Percentiles rank a stretch among this genome's conserved stretches.
Conservation (phyloP, 345 rosid genomes). For the Brassica cretica region DNA sequence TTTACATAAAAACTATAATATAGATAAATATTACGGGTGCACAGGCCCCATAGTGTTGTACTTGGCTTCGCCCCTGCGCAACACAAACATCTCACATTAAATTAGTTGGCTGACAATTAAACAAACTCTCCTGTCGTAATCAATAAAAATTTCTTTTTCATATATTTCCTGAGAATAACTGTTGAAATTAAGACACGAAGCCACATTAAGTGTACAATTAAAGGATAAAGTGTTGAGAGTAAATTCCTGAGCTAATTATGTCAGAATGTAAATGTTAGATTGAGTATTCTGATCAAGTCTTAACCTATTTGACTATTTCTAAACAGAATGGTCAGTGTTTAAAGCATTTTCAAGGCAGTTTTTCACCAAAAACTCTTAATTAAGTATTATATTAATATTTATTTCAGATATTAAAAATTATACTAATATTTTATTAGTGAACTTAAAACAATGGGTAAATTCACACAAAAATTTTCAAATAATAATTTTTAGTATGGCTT, state of each 20-base stretch:
- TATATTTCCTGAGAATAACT: conserved; percentile 16
- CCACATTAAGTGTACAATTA: not conserved
- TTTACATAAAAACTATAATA: too few species aligned
- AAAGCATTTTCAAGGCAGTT: not conserved
- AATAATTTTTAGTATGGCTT: not conserved
- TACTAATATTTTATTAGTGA: not conserved
- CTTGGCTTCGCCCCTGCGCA: not conserved
- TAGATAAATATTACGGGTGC: too few species aligned
- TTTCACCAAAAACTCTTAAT: not conserved
- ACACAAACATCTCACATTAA: conserved; percentile 1
- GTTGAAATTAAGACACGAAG: conserved; percentile 7
- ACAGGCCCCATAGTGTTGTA: too few species aligned
- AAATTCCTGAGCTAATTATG: conserved; percentile 8
- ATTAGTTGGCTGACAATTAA: not conserved
- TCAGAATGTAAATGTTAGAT: not conserved
- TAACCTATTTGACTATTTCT: not conserved
- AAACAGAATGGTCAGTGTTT: not conserved
- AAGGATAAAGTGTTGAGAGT: not conserved
- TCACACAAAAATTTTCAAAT: not conserved
- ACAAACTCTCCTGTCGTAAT: not conserved
- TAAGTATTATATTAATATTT: too few species aligned
- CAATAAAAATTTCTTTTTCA: not conserved
- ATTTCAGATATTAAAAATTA: not conserved
- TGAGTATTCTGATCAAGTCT: not conserved
- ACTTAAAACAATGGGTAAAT: not conserved